Evolutionary conservation across 768 basidiomycete species (phyloP), one percentile per base, ranked within the genome.

Genomic region (Cystofilobasidium bisporidii): DNA sequence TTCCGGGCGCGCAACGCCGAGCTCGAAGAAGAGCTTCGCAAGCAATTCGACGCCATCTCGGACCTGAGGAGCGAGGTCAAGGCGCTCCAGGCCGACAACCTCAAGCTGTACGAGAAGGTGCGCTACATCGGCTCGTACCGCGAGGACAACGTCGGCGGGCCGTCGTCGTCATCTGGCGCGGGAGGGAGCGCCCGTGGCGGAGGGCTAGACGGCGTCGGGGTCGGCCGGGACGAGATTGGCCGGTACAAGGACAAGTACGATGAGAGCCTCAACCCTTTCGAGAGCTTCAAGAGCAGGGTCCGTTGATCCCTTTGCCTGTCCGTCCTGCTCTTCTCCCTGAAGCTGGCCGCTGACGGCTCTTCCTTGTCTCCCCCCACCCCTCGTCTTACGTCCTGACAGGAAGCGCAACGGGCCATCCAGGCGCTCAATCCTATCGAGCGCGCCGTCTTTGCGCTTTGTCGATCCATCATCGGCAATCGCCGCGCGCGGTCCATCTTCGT

Each of bases 41-140:
- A 89, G 72, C 96, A 98, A 77, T 94, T 88, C 80, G 90, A 92
- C 69, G 83, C 86, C 67, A 93, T 98, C 68, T 91, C 91, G 0
- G 93, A 96, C 73, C 81, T 98, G n/a, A 86, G 93, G 22, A 79
- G 85, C 30, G 96, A 98, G 78, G 86, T 92, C 78, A 91, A 93
- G 76, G 85, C 84, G 64, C 81, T 99, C 45, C 94, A 98, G 77
- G 82, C 86, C 1, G 96, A 98, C 77, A 99, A 98, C 75, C 83
- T 99, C 55, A 98, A 99, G 77, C 80, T 98, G 69, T 98, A 98
- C 77, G 96, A 98, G 78, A 99, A 98, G 80, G 93, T 98, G 61
- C 86, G 93, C 69, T 98, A 98, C 76, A 96, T 97, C 86, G 93
- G 98, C 76, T 90, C 87, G 70, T 99, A 98, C 74, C 83, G 89